Conservation (phyloP, 345 rosid species). For the Kernera saxatilis region DNA sequence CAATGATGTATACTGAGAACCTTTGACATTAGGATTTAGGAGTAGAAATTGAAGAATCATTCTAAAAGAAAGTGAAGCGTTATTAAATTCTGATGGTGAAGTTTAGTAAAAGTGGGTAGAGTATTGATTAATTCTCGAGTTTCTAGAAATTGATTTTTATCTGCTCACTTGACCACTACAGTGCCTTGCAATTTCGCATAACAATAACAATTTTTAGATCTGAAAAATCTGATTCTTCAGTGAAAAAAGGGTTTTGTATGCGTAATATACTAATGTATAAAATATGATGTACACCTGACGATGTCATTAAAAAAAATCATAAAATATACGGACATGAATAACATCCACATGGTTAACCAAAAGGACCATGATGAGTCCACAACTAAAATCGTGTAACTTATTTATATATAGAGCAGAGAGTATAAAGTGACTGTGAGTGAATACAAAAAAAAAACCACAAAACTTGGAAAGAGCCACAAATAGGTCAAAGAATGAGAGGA, state of each 20-base stretch:
- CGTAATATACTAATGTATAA: neutral
- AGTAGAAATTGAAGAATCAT: neutral
- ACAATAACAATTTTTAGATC: neutral
- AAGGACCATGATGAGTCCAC: neutral
- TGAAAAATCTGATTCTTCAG: neutral
- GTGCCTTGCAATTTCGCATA: slow-evolving; percentile 5
- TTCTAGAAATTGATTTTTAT: neutral
- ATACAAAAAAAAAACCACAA: neutral
- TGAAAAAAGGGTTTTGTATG: neutral
- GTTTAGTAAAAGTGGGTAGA: neutral
- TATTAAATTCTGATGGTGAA: neutral
- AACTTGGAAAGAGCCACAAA: slow-evolving; percentile 6
- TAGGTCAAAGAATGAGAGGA: neutral
- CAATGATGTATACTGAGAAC: neutral
- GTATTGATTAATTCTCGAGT: neutral
- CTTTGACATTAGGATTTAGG: neutral
- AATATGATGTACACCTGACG: neutral
- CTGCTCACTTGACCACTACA: neutral
- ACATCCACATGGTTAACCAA: slow-evolving; percentile 2
- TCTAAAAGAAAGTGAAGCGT: neutral
- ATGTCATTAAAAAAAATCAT: neutral
- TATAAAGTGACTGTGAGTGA: neutral
- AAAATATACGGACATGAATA: slow-evolving; percentile 2
- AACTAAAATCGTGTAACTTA: neutral
- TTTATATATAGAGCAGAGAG: neutral